Conservation (phyloP, 345 rosid genomes). For the Psidium guajava region DNA sequence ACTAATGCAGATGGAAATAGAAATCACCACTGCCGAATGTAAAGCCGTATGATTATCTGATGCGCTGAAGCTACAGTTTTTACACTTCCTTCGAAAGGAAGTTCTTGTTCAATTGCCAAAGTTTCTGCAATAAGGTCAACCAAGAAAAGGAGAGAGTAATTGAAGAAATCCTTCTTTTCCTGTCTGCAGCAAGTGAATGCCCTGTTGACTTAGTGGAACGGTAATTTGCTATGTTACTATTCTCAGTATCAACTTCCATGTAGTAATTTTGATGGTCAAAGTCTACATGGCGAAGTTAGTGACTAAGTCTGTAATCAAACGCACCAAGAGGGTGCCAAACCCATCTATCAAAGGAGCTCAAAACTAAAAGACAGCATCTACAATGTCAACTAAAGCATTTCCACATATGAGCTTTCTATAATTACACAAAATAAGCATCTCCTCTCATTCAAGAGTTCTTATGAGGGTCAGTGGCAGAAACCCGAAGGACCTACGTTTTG, state of each 20-base stretch:
- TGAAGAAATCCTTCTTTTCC: neutral
- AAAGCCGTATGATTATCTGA: neutral
- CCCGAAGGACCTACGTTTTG: neutral
- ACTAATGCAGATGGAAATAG: neutral
- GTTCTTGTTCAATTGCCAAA: neutral
- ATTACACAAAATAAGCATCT: neutral
- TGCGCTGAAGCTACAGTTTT: neutral
- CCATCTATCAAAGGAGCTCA: neutral
- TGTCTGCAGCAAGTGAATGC: neutral
- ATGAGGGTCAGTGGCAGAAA: neutral
- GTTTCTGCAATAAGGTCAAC: neutral
- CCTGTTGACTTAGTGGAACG: neutral
- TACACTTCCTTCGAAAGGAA: neutral
- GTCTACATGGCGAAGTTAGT: neutral
- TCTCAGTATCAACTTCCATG: neutral
- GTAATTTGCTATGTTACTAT: neutral
- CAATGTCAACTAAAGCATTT: neutral
- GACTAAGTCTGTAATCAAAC: neutral
- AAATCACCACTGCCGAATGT: neutral
- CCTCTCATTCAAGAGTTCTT: neutral
- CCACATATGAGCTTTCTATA: neutral
- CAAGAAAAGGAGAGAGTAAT: neutral
- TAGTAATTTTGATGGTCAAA: neutral
- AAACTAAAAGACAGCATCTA: neutral
- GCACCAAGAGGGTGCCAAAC: neutral